A percentile compares a stretch with the other conserved stretches of the same genome.
Evolutionary conservation across 164 flowering plant species (phyloP).

Genomic region (Berberis thunbergii): DNA sequence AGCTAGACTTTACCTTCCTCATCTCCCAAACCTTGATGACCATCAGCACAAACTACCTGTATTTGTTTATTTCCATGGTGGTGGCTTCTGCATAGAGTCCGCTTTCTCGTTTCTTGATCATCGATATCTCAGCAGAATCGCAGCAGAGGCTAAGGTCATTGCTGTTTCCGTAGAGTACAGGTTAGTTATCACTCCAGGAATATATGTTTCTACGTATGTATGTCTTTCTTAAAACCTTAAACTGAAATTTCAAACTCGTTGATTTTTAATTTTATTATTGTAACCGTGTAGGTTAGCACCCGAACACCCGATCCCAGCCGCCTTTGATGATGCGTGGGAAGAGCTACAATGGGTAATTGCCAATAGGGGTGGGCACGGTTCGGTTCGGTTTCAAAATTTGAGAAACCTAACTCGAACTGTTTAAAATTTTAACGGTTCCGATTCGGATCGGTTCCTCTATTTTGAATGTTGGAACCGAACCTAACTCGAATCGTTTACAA

Average conservation of each 20-base stretch:
- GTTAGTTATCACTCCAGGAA: background rate
- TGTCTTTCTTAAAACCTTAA: too few species aligned
- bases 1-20: slow-evolving; percentile 38
- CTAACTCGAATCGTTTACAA: too few species aligned
- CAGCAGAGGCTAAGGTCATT: slow-evolving; percentile 19
- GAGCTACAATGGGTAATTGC: slow-evolving; percentile 44
- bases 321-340: slow-evolving; percentile 49
- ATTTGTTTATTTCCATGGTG: slow-evolving; percentile 36
- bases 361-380: too few species aligned
- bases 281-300: slow-evolving; percentile 23
- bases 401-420: too few species aligned
- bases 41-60: slow-evolving; percentile 8
- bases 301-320: slow-evolving; percentile 36
- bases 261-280: too few species aligned
- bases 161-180: slow-evolving; percentile 50
- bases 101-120: slow-evolving; percentile 26
- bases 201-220: too few species aligned
- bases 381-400: too few species aligned
- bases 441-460: too few species aligned
- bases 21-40: background rate
- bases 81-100: slow-evolving; percentile 40
- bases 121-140: slow-evolving; percentile 23
- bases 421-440: too few species aligned
- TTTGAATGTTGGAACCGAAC: too few species aligned
- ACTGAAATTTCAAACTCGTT: too few species aligned